Conservation (phyloP, 352 stramenopile species). For the Aphanomyces cochlioides region DNA sequence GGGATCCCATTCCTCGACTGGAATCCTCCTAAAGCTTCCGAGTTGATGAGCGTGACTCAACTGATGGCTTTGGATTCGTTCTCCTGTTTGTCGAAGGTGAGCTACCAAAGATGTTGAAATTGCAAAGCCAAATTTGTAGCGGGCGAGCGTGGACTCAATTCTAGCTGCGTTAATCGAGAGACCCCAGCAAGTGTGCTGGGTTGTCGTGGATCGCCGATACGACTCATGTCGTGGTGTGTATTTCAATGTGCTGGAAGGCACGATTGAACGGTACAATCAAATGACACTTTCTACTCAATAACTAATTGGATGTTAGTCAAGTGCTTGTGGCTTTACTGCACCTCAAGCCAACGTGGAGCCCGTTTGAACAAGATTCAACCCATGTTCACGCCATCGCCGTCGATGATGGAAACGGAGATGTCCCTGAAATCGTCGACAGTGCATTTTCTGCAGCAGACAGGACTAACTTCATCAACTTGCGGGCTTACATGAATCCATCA, state of each 20-base stretch:
- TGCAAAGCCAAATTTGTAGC: neutral
- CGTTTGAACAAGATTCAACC: neutral
- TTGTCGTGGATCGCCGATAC: conserved; percentile 20
- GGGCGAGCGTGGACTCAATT: conserved; percentile 12
- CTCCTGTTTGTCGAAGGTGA: no score
- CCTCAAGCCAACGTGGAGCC: conserved; percentile 20
- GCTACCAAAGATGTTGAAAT: no score
- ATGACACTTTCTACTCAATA: no score
- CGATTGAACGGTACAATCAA: conserved; percentile 19
- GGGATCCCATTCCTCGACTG: conserved; percentile 30
- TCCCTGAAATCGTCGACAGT: neutral
- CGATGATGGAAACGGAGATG: neutral
- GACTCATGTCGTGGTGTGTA: neutral
- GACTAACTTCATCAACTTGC: conserved; percentile 15
- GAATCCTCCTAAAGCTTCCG: conserved; percentile 18
- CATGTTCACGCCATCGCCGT: neutral
- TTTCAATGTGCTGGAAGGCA: conserved; percentile 12
- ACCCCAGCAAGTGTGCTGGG: conserved; percentile 10
- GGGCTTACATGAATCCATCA: conserved; percentile 23
- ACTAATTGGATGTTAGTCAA: neutral
- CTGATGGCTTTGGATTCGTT: conserved; percentile 42
- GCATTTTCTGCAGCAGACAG: conserved; percentile 1
- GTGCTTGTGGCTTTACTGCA: conserved; percentile 7
- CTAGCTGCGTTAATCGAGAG: neutral
- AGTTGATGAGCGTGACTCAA: conserved; percentile 37